A percentile compares a stretch with the other conserved stretches of the same genome.
These are phyloP conservation scores for Penicillium digitatum DNA, from an alignment of 2,329 filamentous ascomycete species.

Conservation along the genomic window DNA sequence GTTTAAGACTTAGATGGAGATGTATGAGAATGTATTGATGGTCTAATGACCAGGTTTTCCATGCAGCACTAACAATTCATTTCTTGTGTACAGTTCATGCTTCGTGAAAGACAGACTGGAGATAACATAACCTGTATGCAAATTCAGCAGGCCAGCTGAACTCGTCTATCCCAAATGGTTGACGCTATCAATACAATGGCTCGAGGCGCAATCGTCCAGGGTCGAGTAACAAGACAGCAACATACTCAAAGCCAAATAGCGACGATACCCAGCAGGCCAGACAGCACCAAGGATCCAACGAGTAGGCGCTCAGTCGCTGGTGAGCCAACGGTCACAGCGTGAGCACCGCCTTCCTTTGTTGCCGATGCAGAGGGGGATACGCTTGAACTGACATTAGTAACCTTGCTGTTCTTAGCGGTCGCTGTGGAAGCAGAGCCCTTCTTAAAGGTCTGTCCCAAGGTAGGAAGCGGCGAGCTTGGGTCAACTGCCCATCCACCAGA, in stretches of 20 bases:
- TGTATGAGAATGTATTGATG: neutral
- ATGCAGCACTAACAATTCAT: constrained; percentile 6
- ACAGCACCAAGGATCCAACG: constrained; percentile 19
- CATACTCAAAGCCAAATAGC: constrained; percentile 24
- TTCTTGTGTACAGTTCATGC: constrained; percentile 5
- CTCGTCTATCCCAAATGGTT: constrained; percentile 13
- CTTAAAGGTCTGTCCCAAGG: constrained; percentile 54
- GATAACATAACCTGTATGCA: constrained; percentile 7
- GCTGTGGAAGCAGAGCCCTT: constrained; percentile 10
- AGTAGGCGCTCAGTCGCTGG: constrained; percentile 17
- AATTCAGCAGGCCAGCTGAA: neutral
- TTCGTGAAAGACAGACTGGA: constrained; percentile 8
- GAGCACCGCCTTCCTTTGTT: constrained; percentile 3
- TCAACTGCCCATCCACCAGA: constrained; percentile 67
- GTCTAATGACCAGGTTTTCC: neutral
- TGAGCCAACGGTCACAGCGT: constrained; percentile 8
- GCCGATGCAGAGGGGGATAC: neutral
- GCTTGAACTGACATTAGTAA: constrained; percentile 6
- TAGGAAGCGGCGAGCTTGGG: constrained; percentile 66
- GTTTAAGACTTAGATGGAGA: constrained; percentile 2
- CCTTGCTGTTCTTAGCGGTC: constrained; percentile 9
- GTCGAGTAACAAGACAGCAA: neutral
- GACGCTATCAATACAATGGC: constrained; percentile 20
- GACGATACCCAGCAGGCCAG: constrained; percentile 18
- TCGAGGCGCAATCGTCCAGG: neutral